phyloP scores from a whole-genome alignment of 139 green algal species.

The Chlamydomonas sp. region DNA sequence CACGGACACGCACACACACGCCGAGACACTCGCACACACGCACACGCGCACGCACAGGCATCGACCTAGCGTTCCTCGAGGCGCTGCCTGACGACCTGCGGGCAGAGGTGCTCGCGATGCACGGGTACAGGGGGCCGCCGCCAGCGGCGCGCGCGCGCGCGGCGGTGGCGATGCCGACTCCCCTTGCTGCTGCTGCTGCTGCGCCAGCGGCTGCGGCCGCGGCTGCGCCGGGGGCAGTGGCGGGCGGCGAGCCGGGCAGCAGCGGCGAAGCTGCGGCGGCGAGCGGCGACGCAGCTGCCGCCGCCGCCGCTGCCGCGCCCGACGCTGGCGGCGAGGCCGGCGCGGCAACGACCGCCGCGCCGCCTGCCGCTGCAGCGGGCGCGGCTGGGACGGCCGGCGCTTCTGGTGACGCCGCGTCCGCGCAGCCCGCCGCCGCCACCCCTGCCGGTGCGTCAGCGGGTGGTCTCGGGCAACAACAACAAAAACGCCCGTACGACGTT shows the following conservation, averaged over 20 bases:
- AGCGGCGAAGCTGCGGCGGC: not conserved
- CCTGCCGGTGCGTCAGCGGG: not conserved
- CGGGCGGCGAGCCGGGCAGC: not conserved
- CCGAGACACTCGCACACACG: no score
- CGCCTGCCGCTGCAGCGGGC: not conserved
- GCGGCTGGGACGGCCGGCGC: no score
- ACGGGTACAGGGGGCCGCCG: conserved; percentile 26
- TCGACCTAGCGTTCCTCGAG: conserved; percentile 71
- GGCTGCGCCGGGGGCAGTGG: not conserved
- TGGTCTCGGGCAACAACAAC: no score
- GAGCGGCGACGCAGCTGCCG: not conserved
- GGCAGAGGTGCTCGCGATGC: conserved; percentile 51
- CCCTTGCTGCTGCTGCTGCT: not conserved
- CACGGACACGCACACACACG: not conserved
- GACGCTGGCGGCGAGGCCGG: not conserved
- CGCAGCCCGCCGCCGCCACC: not conserved
- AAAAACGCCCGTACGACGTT: no score
- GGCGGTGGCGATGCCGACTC: not conserved
- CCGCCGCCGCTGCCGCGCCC: not conserved
- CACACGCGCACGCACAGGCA: conserved; percentile 47
- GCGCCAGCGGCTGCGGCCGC: not conserved
- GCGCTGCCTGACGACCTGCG: conserved; percentile 64
- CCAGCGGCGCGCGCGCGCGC: not conserved
- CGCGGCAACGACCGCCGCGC: not conserved
- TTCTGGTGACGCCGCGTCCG: no score